Conservation (phyloP, 768 basidiomycete species). For the Lactarius evosmus region DNA sequence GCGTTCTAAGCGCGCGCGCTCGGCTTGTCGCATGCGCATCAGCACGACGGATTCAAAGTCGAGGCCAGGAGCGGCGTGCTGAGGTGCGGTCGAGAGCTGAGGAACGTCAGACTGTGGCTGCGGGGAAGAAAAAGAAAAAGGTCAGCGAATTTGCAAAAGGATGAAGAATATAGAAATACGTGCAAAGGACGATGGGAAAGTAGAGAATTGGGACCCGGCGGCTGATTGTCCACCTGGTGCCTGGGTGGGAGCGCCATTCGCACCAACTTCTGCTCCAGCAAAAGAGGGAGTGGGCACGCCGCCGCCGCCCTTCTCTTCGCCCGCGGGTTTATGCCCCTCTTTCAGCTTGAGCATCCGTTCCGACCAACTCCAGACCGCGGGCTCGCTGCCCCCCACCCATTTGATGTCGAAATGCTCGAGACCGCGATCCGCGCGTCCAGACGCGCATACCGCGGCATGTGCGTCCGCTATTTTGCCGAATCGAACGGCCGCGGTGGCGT, state of each 20-base stretch:
- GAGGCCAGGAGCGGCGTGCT: constrained; percentile 39
- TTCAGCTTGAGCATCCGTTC: constrained; percentile 69
- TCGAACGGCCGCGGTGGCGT: constrained; percentile 68
- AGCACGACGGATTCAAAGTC: constrained; percentile 81
- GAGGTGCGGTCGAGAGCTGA: constrained; percentile 30
- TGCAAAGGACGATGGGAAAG: constrained; percentile 21
- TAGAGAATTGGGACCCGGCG: constrained; percentile 1
- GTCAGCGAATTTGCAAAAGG: neutral
- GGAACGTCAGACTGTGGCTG: constrained; percentile 13
- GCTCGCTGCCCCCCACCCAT: constrained; percentile 76
- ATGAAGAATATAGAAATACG: neutral
- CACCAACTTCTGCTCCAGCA: neutral
- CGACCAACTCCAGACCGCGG: constrained; percentile 67
- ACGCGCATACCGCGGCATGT: constrained; percentile 69
- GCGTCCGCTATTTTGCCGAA: constrained; percentile 76
- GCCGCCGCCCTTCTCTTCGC: constrained; percentile 2
- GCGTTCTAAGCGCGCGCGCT: constrained; percentile 69
- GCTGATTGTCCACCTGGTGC: neutral
- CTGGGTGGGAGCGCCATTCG: neutral
- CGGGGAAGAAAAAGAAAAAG: neutral
- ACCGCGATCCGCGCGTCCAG: constrained; percentile 47
- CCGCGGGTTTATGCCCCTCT: constrained; percentile 2
- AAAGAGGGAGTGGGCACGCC: constrained; percentile 3
- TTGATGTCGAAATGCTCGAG: constrained; percentile 61
- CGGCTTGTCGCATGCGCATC: constrained; percentile 77